phyloP scores from a whole-genome alignment of 345 rosid species.

The Trapa incisa region DNA sequence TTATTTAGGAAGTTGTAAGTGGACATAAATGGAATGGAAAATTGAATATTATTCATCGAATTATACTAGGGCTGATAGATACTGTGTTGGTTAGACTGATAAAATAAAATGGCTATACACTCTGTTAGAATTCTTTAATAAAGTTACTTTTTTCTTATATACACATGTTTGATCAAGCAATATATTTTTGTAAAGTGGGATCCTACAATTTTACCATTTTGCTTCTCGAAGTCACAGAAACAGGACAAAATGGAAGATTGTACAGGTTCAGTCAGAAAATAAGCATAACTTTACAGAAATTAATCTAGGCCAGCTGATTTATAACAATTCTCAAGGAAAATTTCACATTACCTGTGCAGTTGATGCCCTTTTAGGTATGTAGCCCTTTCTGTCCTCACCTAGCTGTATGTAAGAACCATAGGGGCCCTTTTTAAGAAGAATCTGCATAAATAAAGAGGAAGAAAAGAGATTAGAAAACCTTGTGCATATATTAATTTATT shows the following conservation, averaged over 20 bases:
- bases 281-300: neutral
- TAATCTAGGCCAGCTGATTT: neutral
- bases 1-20: neutral
- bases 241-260: neutral
- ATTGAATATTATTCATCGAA: neutral
- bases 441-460: constrained; percentile 20
- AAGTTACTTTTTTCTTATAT: neutral
- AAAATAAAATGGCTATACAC: neutral
- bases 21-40: neutral
- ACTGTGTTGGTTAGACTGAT: neutral
- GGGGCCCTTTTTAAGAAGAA: constrained; percentile 85
- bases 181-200: neutral
- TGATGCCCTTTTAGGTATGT: constrained; percentile 64
- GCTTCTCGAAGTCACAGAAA: neutral
- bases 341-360: constrained; percentile 44
- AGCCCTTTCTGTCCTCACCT: constrained; percentile 75
- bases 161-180: no score
- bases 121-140: neutral
- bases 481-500: neutral
- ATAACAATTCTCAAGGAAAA: neutral
- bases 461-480: neutral
- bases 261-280: neutral
- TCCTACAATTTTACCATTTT: neutral
- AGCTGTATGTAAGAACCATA: constrained; percentile 89
- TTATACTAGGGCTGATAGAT: neutral